Conservation (phyloP, 257 asterid genomes). For the Lycium ferocissimum region DNA sequence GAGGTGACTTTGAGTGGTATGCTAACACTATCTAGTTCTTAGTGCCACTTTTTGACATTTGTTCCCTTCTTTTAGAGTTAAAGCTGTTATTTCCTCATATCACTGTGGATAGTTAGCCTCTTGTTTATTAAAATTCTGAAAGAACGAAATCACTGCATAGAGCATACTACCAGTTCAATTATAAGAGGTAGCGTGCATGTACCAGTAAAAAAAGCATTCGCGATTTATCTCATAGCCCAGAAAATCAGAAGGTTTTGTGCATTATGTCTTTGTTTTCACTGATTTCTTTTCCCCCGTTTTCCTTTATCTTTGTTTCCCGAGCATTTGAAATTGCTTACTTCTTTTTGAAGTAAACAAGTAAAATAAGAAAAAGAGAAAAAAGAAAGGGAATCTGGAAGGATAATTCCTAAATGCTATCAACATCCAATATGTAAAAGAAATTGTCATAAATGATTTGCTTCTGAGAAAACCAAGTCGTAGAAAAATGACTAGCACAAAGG, state of each 20-base stretch:
- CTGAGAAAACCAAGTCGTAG: background rate
- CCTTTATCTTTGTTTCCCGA: background rate
- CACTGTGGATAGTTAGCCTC: background rate
- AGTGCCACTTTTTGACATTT: conserved; percentile 6
- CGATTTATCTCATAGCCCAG: background rate
- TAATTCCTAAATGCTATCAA: background rate
- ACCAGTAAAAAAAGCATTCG: background rate
- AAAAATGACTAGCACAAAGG: background rate
- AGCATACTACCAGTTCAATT: conserved; percentile 7
- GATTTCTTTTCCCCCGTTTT: background rate
- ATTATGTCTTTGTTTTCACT: background rate
- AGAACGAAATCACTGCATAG: background rate
- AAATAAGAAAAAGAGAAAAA: no score
- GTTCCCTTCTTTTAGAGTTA: background rate
- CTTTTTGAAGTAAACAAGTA: background rate
- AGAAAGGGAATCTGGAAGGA: background rate
- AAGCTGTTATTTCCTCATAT: conserved; percentile 11
- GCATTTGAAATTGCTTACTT: background rate
- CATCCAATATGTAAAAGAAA: background rate
- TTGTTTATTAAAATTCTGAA: background rate
- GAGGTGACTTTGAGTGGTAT: conserved; percentile 5
- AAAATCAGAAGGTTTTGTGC: conserved; percentile 17
- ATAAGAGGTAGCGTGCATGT: background rate
- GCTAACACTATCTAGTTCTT: conserved; percentile 16
- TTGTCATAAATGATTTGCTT: background rate